Evolutionary conservation across 1,284 basidiomycete species (phyloP).

Genomic region (Cutaneotrichosporon daszewskae): DNA sequence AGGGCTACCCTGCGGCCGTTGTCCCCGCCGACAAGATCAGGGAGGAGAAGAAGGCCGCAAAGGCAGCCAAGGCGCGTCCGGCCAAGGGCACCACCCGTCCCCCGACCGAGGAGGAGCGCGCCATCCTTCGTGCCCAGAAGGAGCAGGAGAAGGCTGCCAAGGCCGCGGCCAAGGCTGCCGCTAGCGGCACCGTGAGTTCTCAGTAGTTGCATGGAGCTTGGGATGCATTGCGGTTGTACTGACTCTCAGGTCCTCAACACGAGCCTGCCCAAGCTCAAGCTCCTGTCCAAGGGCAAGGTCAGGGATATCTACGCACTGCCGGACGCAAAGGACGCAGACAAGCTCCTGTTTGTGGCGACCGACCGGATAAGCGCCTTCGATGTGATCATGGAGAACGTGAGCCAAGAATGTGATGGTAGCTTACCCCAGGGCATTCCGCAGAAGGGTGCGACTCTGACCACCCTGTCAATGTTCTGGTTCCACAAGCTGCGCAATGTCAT

Average conservation of each 20-base stretch:
- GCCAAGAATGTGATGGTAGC: not conserved
- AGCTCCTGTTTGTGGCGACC: conserved; percentile 85
- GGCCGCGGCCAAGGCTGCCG: conserved; percentile 28
- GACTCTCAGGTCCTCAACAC: conserved; percentile 34
- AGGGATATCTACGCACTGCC: conserved; percentile 76
- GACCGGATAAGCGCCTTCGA: conserved; percentile 97
- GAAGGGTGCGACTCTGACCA: conserved; percentile 85
- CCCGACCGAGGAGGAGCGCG: conserved; percentile 44
- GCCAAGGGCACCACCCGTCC: conserved; percentile 24
- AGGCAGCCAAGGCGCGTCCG: conserved; percentile 10
- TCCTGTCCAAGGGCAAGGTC: conserved; percentile 85
- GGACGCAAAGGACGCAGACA: conserved; percentile 54
- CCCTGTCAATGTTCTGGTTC: conserved; percentile 95
- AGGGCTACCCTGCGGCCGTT: conserved; percentile 70
- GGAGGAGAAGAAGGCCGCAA: conserved; percentile 24
- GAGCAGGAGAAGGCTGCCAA: conserved; percentile 43
- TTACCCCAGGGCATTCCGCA: conserved; percentile 82
- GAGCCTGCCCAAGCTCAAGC: conserved; percentile 51
- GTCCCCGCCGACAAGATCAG: conserved; percentile 19
- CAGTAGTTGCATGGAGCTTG: conserved; percentile 1
- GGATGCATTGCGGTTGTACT: not conserved
- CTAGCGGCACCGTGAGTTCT: no score
- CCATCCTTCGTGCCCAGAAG: conserved; percentile 35
- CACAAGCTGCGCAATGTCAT: conserved; percentile 68
- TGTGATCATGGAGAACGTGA: conserved; percentile 83